Percentiles rank a stretch among this genome's conserved stretches.
Conservation (phyloP, 2,329 filamentous ascomycete genomes). For the Colletotrichum sp. region DNA sequence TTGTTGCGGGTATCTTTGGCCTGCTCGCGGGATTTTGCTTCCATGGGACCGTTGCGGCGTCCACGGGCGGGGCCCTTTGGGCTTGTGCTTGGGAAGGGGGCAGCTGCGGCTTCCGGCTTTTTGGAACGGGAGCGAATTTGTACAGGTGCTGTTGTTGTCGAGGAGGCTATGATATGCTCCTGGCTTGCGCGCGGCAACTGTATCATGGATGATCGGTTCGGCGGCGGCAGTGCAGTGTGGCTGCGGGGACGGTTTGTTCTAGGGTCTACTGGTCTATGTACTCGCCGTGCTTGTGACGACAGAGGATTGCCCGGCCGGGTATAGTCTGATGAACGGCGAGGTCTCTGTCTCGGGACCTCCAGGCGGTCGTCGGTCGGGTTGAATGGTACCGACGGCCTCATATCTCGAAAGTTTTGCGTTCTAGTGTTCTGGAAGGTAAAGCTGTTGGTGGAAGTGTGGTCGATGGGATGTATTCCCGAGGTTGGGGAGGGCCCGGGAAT, state of each 20-base stretch:
- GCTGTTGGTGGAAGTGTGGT: not conserved
- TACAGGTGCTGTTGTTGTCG: not conserved
- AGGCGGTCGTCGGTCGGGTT: not conserved
- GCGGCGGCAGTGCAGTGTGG: not conserved
- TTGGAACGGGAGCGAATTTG: not conserved
- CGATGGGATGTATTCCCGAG: not conserved
- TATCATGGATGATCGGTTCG: not conserved
- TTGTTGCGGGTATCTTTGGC: slow-evolving; percentile 19
- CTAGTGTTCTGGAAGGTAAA: not conserved
- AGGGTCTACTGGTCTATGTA: not conserved
- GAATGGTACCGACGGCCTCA: not conserved
- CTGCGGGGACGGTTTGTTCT: not conserved
- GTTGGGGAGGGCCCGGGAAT: not conserved
- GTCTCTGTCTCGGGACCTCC: not conserved
- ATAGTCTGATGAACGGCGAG: not conserved
- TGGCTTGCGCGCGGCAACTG: not conserved
- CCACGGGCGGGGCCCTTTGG: slow-evolving; percentile 2
- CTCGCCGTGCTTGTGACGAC: not conserved
- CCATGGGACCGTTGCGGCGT: slow-evolving; percentile 13
- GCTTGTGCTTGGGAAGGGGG: not conserved
- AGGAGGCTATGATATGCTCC: not conserved
- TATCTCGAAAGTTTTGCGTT: not conserved
- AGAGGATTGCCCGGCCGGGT: not conserved
- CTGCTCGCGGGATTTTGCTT: not conserved
- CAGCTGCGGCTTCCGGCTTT: not conserved